Evolutionary conservation across 805 yeast species (phyloP).

Genomic region (Phaffomyces antillensis): DNA sequence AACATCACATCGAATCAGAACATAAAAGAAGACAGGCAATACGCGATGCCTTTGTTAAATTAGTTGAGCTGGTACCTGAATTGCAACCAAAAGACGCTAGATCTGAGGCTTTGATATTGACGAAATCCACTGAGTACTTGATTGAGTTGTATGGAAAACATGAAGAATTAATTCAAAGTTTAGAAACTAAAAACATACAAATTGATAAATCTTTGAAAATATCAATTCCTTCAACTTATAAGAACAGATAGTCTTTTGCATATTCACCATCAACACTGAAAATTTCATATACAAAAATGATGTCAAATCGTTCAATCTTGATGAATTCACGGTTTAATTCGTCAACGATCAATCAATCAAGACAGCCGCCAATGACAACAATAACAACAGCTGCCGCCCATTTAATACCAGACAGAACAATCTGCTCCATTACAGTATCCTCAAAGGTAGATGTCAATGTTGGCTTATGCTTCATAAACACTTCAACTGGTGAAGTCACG

Average conservation of each 20-base stretch:
- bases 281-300: too few relatives aligned
- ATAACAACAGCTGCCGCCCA: neutral
- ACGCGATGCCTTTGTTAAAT: conserved; percentile 69
- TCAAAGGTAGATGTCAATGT: conserved; percentile 24
- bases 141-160: conserved; percentile 45
- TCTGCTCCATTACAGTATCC: conserved; percentile 25
- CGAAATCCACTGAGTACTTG: conserved; percentile 54
- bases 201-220: conserved; percentile 6
- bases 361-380: conserved; percentile 1
- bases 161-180: conserved; percentile 32
- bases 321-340: too few relatives aligned
- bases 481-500: conserved; percentile 31
- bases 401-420: conserved; percentile 15
- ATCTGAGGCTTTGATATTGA: conserved; percentile 70
- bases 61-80: conserved; percentile 71
- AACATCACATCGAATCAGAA: conserved; percentile 78
- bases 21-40: conserved; percentile 83
- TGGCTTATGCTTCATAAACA: conserved; percentile 34
- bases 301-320: too few relatives aligned
- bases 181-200: conserved; percentile 29
- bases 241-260: too few relatives aligned
- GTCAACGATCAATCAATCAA: too few relatives aligned
- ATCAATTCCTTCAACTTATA: neutral
- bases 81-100: conserved; percentile 64
- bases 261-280: too few relatives aligned